Evolutionary conservation across 2,329 filamentous ascomycete species (phyloP).

Genomic region (Fusarium veterinarium): DNA sequence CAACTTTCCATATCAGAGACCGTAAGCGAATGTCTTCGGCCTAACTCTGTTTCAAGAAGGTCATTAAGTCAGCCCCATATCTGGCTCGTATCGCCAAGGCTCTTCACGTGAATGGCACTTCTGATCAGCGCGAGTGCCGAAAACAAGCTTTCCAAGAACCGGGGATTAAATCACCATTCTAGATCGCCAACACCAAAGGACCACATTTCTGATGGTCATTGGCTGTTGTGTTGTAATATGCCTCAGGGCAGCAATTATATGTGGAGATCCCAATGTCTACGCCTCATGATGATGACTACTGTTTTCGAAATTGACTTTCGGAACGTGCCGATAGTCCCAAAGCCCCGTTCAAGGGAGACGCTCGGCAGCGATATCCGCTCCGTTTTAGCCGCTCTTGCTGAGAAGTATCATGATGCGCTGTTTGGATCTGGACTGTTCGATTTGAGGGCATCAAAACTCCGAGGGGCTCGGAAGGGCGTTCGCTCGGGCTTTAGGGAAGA

Average conservation of each 20-base stretch:
- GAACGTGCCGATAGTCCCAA: neutral
- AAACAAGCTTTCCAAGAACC: neutral
- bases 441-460: neutral
- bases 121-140: neutral
- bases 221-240: rapidly evolving
- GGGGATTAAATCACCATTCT: neutral
- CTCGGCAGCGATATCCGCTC: slow-evolving; percentile 2
- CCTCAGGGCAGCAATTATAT: neutral
- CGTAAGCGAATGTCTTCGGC: neutral
- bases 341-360: neutral
- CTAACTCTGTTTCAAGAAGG: neutral
- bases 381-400: neutral
- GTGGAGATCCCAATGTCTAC: neutral
- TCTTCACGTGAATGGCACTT: neutral
- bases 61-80: neutral
- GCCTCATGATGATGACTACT: neutral
- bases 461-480: neutral
- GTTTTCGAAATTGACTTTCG: neutral
- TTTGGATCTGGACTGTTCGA: neutral
- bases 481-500: neutral
- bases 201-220: rapidly evolving
- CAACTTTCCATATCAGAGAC: rapidly evolving
- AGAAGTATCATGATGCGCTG: neutral
- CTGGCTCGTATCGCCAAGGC: neutral
- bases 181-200: neutral